Conservation (phyloP, 75 land plant species). For the Selaginella moellendorffii region DNA sequence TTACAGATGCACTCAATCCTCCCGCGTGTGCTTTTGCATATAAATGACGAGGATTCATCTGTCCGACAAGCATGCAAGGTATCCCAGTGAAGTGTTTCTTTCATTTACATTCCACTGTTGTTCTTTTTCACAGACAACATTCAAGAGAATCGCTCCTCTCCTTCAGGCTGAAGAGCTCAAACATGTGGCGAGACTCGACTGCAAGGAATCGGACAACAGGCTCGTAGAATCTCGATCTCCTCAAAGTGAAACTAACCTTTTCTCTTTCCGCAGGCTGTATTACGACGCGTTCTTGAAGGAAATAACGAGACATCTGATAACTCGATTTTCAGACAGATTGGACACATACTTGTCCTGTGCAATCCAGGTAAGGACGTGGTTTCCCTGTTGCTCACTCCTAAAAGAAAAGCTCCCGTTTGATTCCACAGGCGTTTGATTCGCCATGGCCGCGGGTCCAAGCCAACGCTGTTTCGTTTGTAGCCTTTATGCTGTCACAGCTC, state of each 20-base stretch:
- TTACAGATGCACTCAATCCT: conserved; percentile 62
- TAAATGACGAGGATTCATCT: conserved; percentile 62
- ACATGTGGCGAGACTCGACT: conserved; percentile 16
- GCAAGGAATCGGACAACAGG: conserved; percentile 56
- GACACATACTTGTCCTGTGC: conserved; percentile 56
- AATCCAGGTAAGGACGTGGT: conserved; percentile 43
- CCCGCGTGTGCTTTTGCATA: conserved; percentile 67
- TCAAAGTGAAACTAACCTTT: neutral
- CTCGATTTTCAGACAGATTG: conserved; percentile 30
- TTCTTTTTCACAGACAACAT: conserved; percentile 35
- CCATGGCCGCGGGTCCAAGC: conserved; percentile 87
- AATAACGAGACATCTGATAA: conserved; percentile 43
- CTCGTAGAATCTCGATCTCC: conserved; percentile 6
- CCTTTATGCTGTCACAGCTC: conserved; percentile 43
- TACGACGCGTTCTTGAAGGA: conserved; percentile 75
- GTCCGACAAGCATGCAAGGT: conserved; percentile 87
- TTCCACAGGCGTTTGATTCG: conserved; percentile 73
- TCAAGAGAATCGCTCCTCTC: conserved; percentile 39
- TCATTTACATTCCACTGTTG: neutral
- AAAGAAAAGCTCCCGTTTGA: neutral
- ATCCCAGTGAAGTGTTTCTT: neutral
- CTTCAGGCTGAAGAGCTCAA: conserved; percentile 38
- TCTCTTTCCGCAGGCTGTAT: conserved; percentile 34
- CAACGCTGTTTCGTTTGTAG: conserved; percentile 70
- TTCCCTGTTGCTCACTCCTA: neutral